Percentiles rank a stretch among this genome's conserved stretches.
Evolutionary conservation across 306 rosid genomes (phyloP).

Genomic region (Glycine tomentella): DNA sequence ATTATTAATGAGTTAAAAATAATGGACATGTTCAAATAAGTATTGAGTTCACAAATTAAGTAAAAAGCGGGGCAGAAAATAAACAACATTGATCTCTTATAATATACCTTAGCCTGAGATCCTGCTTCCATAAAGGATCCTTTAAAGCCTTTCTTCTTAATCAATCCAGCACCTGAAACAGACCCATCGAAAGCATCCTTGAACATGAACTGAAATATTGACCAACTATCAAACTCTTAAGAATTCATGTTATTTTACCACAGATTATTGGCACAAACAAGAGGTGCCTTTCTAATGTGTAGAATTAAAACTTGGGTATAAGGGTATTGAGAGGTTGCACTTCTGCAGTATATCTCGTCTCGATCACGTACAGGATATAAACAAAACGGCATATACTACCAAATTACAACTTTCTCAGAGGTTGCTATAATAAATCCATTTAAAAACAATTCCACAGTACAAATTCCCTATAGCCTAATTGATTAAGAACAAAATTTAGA

Average conservation of each 20-base stretch:
- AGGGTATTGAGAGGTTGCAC: no score
- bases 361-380: neutral
- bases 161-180: constrained; percentile 75
- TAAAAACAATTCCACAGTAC: no score
- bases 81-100: neutral
- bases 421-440: no score
- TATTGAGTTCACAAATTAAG: neutral
- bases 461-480: no score
- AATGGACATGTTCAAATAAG: neutral
- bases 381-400: neutral
- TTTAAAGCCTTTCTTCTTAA: constrained; percentile 79
- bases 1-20: neutral
- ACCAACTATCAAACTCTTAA: neutral
- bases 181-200: constrained; percentile 28
- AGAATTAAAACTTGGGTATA: no score
- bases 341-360: no score
- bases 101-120: constrained; percentile 72
- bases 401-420: no score
- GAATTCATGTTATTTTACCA: neutral
- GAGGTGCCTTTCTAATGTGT: no score
- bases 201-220: neutral
- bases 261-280: no score
- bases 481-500: no score
- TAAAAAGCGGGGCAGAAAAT: neutral
- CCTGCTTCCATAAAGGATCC: constrained; percentile 82